Conservation (phyloP, 2,329 filamentous ascomycete species). For the Fusarium pseudograminearum region DNA sequence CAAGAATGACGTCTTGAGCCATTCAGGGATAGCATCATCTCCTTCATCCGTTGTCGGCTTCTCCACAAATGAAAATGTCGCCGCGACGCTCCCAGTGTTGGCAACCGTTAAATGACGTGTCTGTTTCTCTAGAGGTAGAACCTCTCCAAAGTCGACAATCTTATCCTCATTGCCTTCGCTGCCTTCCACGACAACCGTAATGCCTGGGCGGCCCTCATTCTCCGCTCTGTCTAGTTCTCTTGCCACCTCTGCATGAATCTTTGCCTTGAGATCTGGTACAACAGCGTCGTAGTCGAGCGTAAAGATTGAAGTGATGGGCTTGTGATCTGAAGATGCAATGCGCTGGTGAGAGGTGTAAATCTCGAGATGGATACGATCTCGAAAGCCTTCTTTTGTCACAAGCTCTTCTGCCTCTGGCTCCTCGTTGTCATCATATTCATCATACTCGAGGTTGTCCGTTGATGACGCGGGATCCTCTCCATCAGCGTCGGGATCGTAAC, state of each 20-base stretch:
- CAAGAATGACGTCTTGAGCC: slow-evolving; percentile 78
- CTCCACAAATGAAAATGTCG: slow-evolving; percentile 83
- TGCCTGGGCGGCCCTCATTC: slow-evolving; percentile 85
- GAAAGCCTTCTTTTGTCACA: slow-evolving; percentile 68
- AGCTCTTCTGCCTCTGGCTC: slow-evolving; percentile 61
- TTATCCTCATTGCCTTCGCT: slow-evolving; percentile 58
- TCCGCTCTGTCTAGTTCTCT: slow-evolving; percentile 89
- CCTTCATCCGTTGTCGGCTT: slow-evolving; percentile 67
- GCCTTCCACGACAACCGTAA: slow-evolving; percentile 84
- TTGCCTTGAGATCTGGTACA: slow-evolving; percentile 84
- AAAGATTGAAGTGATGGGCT: slow-evolving; percentile 88
- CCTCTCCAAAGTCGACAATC: slow-evolving; percentile 81
- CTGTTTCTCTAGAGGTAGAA: slow-evolving; percentile 76
- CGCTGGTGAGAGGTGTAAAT: slow-evolving; percentile 90
- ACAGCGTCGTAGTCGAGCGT: slow-evolving; percentile 87
- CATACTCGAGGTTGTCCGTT: slow-evolving; percentile 64
- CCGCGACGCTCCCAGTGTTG: slow-evolving; percentile 87
- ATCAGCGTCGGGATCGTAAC: slow-evolving; percentile 88
- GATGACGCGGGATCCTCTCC: slow-evolving; percentile 56
- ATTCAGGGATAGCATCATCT: slow-evolving; percentile 62
- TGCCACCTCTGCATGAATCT: slow-evolving; percentile 86
- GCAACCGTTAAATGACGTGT: slow-evolving; percentile 82
- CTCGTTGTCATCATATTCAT: slow-evolving; percentile 66
- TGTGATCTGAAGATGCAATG: slow-evolving; percentile 94
- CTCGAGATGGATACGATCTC: slow-evolving; percentile 67